phyloP scores from a whole-genome alignment of 805 yeast genomes.

The Schwanniomyces pseudopolymorphus region DNA sequence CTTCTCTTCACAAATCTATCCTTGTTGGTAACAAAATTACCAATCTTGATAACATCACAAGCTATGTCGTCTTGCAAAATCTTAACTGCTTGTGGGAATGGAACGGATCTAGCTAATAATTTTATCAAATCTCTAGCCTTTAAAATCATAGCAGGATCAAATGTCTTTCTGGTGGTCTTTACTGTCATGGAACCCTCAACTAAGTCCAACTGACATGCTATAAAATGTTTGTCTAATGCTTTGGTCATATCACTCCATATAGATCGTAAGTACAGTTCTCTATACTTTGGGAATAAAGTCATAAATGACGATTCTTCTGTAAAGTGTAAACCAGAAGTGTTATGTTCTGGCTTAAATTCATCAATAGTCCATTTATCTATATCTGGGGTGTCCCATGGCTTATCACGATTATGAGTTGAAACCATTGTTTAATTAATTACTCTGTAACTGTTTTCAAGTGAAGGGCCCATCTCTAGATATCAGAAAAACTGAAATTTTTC shows the following conservation, averaged over 20 bases:
- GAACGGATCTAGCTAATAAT: conserved; percentile 91
- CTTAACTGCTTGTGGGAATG: conserved; percentile 93
- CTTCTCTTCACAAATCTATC: conserved; percentile 94
- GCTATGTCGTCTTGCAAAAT: conserved; percentile 89
- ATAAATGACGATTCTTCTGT: conserved; percentile 95
- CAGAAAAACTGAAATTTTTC: background rate
- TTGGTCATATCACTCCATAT: conserved; percentile 93
- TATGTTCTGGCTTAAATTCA: conserved; percentile 87
- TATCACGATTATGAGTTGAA: conserved; percentile 89
- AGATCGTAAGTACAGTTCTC: conserved; percentile 84
- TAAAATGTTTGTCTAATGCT: conserved; percentile 67
- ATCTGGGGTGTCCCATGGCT: conserved; percentile 97
- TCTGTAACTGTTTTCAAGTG: background rate
- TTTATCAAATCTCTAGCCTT: conserved; percentile 95
- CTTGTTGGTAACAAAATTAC: conserved; percentile 82
- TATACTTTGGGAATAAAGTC: conserved; percentile 93
- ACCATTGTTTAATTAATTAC: conserved; percentile 53
- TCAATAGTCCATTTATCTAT: conserved; percentile 90
- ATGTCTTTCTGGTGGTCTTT: conserved; percentile 91
- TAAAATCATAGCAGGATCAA: conserved; percentile 88
- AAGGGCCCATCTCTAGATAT: background rate
- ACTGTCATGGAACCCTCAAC: conserved; percentile 98
- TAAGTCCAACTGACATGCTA: conserved; percentile 82
- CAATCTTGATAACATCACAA: conserved; percentile 95
- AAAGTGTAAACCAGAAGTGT: conserved; percentile 81